Conservation (phyloP, 495 filamentous ascomycete species). For the Monascus purpureus region DNA sequence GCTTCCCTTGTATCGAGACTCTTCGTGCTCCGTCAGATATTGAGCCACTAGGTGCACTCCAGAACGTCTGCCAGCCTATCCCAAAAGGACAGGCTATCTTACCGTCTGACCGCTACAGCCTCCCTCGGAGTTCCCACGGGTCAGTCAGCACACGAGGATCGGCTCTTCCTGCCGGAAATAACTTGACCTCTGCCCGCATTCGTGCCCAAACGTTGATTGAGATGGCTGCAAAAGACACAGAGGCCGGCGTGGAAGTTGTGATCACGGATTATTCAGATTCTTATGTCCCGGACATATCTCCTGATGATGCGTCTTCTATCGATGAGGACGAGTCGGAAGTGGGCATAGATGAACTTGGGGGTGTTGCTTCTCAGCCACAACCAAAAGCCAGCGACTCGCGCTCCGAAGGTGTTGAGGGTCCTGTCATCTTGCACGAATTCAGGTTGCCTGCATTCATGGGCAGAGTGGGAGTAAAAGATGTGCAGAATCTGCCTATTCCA, state of each 20-base stretch:
- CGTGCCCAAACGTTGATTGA: constrained; percentile 36
- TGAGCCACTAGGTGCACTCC: constrained; percentile 50
- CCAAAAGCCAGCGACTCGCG: constrained; percentile 10
- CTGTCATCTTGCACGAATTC: constrained; percentile 27
- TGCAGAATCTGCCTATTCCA: constrained; percentile 22
- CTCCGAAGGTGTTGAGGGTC: constrained; percentile 15
- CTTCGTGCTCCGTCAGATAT: constrained; percentile 64
- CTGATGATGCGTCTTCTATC: constrained; percentile 9
- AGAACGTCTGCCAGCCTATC: constrained; percentile 53
- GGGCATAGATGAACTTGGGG: constrained; percentile 25
- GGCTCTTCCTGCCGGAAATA: constrained; percentile 31
- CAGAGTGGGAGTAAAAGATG: constrained; percentile 16
- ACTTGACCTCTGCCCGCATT: constrained; percentile 32
- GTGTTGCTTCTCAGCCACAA: constrained; percentile 17
- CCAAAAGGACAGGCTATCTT: constrained; percentile 31
- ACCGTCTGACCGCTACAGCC: constrained; percentile 33
- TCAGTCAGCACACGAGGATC: constrained; percentile 28
- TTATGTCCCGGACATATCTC: constrained; percentile 24
- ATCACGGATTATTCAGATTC: constrained; percentile 32
- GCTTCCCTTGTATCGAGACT: constrained; percentile 55
- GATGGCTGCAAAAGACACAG: constrained; percentile 31
- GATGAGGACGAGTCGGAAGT: constrained; percentile 20
- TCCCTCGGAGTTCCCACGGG: constrained; percentile 34
- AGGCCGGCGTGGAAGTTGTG: constrained; percentile 26
- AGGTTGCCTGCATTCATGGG: constrained; percentile 34